Evolutionary conservation across 305 asterid species (phyloP).

Genomic region (Fraxinus dipetala): DNA sequence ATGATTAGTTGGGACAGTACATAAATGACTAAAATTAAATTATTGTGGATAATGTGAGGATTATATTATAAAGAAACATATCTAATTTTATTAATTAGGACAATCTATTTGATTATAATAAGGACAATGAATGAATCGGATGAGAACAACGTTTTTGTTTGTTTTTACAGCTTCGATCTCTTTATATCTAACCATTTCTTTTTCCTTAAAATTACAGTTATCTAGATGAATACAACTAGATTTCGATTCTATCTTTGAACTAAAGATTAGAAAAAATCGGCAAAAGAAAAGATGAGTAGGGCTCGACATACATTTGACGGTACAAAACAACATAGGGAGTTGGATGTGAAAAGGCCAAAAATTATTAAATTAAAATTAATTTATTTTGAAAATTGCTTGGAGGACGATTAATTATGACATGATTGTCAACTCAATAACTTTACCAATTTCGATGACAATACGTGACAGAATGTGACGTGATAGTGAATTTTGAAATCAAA

Average conservation of each 20-base stretch:
- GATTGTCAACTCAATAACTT: background rate
- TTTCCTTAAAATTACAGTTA: background rate
- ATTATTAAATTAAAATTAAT: no score
- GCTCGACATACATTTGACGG: background rate
- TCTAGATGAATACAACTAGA: no score
- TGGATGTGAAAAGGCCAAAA: background rate
- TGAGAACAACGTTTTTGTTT: background rate
- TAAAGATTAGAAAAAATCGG: background rate
- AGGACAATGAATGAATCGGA: background rate
- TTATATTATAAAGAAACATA: background rate
- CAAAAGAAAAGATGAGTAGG: background rate
- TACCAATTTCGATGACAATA: background rate
- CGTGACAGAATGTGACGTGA: background rate
- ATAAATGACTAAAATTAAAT: background rate
- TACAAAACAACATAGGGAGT: background rate
- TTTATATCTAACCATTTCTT: background rate
- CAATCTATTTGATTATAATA: background rate
- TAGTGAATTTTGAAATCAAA: no score
- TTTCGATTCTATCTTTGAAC: no score
- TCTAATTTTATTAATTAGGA: background rate
- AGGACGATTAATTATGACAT: background rate
- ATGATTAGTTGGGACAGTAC: background rate
- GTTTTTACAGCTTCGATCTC: background rate
- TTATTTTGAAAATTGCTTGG: background rate
- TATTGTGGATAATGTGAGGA: background rate